These are phyloP conservation scores for Phaeodactylum tricornutum DNA, from an alignment of 108 stramenopile genomes.

Conservation along the genomic window DNA sequence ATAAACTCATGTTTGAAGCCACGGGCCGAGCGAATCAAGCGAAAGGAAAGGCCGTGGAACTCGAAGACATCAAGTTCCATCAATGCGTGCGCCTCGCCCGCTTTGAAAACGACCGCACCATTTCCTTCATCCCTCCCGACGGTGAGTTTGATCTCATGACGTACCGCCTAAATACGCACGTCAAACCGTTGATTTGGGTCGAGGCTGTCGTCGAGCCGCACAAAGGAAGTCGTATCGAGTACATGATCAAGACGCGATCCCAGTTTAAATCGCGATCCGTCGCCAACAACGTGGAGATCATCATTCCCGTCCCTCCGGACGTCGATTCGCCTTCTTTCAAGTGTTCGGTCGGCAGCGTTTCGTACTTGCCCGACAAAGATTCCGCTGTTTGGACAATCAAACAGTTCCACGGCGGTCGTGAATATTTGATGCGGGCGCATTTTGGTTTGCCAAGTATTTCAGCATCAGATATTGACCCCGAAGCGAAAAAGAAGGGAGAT, in stretches of 20 bases:
- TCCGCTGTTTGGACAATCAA: conserved; percentile 97
- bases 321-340: conserved; percentile 99
- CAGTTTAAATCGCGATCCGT: conserved; percentile 96
- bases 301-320: conserved; percentile 97
- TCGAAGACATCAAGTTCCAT: conserved; percentile 99
- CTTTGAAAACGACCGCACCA: conserved; percentile 99
- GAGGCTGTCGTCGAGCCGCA: conserved; percentile 98
- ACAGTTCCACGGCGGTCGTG: conserved; percentile 89
- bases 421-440: conserved; percentile 98
- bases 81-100: conserved; percentile 97
- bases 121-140: conserved; percentile 99
- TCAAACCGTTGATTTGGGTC: conserved; percentile 99
- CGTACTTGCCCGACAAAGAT: conserved; percentile 97
- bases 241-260: conserved; percentile 98
- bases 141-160: conserved; percentile 99
- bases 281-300: conserved; percentile 99
- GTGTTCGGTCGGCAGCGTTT: conserved; percentile 89
- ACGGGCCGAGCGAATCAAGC: conserved; percentile 52
- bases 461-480: conserved; percentile 62
- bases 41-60: conserved; percentile 87
- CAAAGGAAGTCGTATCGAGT: conserved; percentile 92
- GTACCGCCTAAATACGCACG: conserved; percentile 96
- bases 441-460: conserved; percentile 96
- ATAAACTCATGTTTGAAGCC: conserved; percentile 96
- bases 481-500: conserved; percentile 54